phyloP scores from a whole-genome alignment of 2,329 filamentous ascomycete genomes.

The Fusarium sp. region DNA sequence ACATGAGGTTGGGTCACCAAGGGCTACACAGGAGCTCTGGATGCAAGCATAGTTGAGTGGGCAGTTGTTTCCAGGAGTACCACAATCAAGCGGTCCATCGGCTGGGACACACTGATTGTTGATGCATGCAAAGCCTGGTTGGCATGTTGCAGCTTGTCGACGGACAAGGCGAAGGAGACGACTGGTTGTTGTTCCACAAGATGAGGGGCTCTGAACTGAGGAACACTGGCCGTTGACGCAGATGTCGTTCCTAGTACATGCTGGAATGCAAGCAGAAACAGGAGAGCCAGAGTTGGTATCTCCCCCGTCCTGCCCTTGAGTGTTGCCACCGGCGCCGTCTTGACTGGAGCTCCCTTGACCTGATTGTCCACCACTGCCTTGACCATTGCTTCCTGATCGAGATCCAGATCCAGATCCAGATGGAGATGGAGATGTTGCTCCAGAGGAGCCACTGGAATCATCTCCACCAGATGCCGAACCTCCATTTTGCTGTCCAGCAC shows the following conservation, averaged over 20 bases:
- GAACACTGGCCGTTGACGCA: conserved; percentile 22
- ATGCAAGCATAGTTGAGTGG: conserved; percentile 27
- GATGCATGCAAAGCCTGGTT: conserved; percentile 16
- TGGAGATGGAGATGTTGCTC: background rate
- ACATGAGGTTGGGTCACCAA: conserved; percentile 16
- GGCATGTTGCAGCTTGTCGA: conserved; percentile 17
- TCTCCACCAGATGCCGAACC: background rate
- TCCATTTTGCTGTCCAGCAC: background rate
- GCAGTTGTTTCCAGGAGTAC: conserved; percentile 9
- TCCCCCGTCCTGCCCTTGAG: background rate
- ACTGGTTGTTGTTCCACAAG: conserved; percentile 4
- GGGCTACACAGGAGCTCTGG: conserved; percentile 16
- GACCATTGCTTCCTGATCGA: background rate
- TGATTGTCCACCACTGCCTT: background rate
- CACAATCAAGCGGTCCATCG: conserved; percentile 13
- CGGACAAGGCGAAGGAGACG: conserved; percentile 10
- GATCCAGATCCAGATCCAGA: background rate
- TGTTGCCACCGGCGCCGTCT: background rate
- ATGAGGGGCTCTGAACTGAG: conserved; percentile 4
- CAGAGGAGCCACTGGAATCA: background rate
- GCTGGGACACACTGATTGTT: conserved; percentile 13
- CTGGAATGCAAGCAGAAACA: conserved; percentile 1
- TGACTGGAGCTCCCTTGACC: background rate
- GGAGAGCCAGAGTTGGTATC: background rate
- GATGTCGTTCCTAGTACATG: conserved; percentile 3